Evolutionary conservation across 768 basidiomycete genomes (phyloP).

Genomic region (Leccinum subgranulosum): DNA sequence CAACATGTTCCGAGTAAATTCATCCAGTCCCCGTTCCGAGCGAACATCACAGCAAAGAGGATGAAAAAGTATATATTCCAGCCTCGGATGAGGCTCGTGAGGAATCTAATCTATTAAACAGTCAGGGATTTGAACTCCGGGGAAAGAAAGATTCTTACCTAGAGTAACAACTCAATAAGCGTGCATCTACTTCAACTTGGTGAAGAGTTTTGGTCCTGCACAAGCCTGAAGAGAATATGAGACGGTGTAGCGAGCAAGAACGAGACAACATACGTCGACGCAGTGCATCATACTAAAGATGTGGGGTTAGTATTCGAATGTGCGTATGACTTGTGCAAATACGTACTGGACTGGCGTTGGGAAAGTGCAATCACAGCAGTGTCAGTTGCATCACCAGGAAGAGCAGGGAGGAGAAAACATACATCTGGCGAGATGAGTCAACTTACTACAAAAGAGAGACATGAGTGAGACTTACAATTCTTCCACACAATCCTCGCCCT

Average conservation of each 20-base stretch:
- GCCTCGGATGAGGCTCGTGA: constrained; percentile 1
- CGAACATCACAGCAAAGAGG: not conserved
- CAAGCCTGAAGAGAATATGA: constrained; percentile 34
- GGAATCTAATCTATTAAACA: constrained; percentile 12
- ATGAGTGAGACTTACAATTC: constrained; percentile 61
- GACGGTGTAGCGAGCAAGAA: not conserved
- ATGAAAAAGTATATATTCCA: constrained; percentile 9
- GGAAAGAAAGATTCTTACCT: constrained; percentile 11
- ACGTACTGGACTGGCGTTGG: constrained; percentile 65
- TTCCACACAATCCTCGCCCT: constrained; percentile 91
- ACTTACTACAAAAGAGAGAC: not conserved
- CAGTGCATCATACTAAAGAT: constrained; percentile 83
- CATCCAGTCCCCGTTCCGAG: not conserved
- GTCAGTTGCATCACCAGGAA: constrained; percentile 8
- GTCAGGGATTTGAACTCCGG: not conserved
- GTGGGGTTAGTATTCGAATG: constrained; percentile 5
- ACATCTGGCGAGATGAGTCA: constrained; percentile 19
- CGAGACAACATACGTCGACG: constrained; percentile 61
- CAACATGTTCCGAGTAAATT: not conserved
- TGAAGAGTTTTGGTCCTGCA: constrained; percentile 79
- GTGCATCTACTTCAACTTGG: constrained; percentile 50
- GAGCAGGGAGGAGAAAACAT: constrained; percentile 8
- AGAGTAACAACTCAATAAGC: constrained; percentile 4
- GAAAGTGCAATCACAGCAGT: not conserved
- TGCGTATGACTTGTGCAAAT: not conserved